Conservation (phyloP, 345 rosid genomes). For the Erysimum cheiranthoides region DNA sequence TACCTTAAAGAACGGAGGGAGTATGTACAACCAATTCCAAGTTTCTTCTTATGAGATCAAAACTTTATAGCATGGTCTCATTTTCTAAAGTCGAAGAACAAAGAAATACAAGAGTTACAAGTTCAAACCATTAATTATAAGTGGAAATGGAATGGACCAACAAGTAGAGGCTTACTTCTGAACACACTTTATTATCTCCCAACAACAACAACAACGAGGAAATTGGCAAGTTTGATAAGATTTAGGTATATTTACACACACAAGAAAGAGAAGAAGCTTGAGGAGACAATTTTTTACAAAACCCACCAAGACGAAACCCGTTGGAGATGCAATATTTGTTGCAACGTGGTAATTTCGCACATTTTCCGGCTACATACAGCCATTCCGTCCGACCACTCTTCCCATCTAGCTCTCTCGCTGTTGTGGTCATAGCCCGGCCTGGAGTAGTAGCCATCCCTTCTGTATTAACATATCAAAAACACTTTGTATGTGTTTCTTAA, state of each 20-base stretch:
- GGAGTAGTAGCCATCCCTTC: slow-evolving; percentile 7
- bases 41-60: neutral
- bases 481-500: neutral
- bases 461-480: slow-evolving; percentile 16
- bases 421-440: neutral
- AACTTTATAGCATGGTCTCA: neutral
- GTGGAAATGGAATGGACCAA: slow-evolving; percentile 5
- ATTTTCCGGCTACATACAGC: slow-evolving; percentile 41
- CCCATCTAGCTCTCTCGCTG: neutral
- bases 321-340: slow-evolving; percentile 40
- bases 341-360: slow-evolving; percentile 37
- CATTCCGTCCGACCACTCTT: slow-evolving; percentile 36
- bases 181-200: slow-evolving; percentile 23
- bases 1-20: too few species aligned
- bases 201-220: slow-evolving; percentile 15
- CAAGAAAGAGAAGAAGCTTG: slow-evolving; percentile 39
- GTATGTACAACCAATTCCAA: neutral
- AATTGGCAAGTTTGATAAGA: neutral
- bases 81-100: neutral
- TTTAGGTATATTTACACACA: slow-evolving; percentile 40
- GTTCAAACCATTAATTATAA: slow-evolving; percentile 9
- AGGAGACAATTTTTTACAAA: slow-evolving; percentile 42
- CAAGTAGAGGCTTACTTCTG: neutral
- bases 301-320: slow-evolving; percentile 46
- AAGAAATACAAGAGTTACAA: neutral